A percentile compares a stretch with the other conserved stretches of the same genome.
Conservation (phyloP, 2,329 filamentous ascomycete genomes). For the Coccinonectria pachysandricola region DNA sequence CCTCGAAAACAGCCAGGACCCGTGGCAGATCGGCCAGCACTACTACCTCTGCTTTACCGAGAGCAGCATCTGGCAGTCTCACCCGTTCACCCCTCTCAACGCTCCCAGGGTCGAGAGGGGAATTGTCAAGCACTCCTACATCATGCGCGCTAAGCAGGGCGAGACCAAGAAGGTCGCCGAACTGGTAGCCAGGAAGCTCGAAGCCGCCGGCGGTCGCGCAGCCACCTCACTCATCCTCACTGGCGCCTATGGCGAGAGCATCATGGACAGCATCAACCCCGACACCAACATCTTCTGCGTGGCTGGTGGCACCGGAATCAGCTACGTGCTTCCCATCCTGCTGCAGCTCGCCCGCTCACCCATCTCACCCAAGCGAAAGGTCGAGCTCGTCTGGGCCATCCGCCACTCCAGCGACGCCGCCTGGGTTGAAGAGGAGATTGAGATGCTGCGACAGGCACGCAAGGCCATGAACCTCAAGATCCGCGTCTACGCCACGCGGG, state of each 20-base stretch:
- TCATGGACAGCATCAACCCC: conserved; percentile 29
- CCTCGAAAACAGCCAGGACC: conserved; percentile 47
- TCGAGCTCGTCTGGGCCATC: conserved; percentile 58
- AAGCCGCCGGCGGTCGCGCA: conserved; percentile 11
- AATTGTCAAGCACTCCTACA: conserved; percentile 41
- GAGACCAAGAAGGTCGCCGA: conserved; percentile 47
- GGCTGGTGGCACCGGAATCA: conserved; percentile 31
- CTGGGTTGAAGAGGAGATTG: conserved; percentile 50
- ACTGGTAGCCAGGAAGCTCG: conserved; percentile 29
- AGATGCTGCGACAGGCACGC: conserved; percentile 29
- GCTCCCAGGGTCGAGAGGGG: conserved; percentile 33
- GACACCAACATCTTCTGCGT: conserved; percentile 31
- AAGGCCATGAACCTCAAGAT: conserved; percentile 37
- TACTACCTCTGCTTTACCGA: conserved; percentile 61
- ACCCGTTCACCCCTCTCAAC: conserved; percentile 58
- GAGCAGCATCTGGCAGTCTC: conserved; percentile 59
- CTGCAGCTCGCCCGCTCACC: conserved; percentile 26
- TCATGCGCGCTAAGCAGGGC: conserved; percentile 47
- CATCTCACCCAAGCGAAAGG: conserved; percentile 34
- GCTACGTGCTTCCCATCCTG: conserved; percentile 29
- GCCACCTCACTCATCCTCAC: conserved; percentile 49
- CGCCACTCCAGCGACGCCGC: conserved; percentile 41
- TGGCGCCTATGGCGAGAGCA: conserved; percentile 51
- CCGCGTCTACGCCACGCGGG: conserved; percentile 50
- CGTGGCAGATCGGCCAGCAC: conserved; percentile 59